Conservation (phyloP, 2,329 filamentous ascomycete genomes). For the Sporothrix pallida region DNA sequence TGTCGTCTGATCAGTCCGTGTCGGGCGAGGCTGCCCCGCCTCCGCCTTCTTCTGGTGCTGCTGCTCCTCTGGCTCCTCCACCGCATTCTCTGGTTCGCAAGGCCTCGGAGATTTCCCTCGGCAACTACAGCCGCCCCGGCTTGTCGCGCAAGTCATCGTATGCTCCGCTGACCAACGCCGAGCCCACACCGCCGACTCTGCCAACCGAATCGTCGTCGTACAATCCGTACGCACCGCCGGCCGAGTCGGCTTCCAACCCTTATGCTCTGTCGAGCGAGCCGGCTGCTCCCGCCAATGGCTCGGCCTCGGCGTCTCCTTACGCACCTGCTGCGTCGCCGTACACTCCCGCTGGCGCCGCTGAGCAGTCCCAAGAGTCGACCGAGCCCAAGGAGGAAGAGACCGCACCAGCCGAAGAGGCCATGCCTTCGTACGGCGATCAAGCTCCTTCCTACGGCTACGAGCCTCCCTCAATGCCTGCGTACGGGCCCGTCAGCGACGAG, state of each 20-base stretch:
- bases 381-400: slow-evolving; percentile 3
- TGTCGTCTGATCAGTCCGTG: slow-evolving; percentile 29
- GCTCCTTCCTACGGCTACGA: slow-evolving; percentile 59
- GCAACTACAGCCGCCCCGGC: slow-evolving; percentile 15
- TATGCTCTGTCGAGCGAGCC: slow-evolving; percentile 34
- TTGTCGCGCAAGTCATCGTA: slow-evolving; percentile 42
- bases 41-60: not conserved
- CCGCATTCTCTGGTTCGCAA: slow-evolving; percentile 39
- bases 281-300: slow-evolving; percentile 34
- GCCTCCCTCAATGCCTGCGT: slow-evolving; percentile 51
- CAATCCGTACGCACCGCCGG: slow-evolving; percentile 36
- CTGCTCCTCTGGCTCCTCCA: not conserved
- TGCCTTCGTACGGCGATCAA: slow-evolving; percentile 48
- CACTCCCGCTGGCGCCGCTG: not conserved
- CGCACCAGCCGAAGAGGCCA: not conserved
- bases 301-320: slow-evolving; percentile 31
- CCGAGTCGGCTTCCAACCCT: slow-evolving; percentile 28
- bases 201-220: slow-evolving; percentile 22
- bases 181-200: slow-evolving; percentile 23
- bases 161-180: slow-evolving; percentile 37
- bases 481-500: slow-evolving; percentile 38
- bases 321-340: slow-evolving; percentile 31
- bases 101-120: slow-evolving; percentile 48
- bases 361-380: not conserved
- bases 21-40: slow-evolving; percentile 11